These are phyloP conservation scores for Pseudozyma sp. DNA, from an alignment of 1,284 basidiomycete genomes.

Conservation along the genomic window DNA sequence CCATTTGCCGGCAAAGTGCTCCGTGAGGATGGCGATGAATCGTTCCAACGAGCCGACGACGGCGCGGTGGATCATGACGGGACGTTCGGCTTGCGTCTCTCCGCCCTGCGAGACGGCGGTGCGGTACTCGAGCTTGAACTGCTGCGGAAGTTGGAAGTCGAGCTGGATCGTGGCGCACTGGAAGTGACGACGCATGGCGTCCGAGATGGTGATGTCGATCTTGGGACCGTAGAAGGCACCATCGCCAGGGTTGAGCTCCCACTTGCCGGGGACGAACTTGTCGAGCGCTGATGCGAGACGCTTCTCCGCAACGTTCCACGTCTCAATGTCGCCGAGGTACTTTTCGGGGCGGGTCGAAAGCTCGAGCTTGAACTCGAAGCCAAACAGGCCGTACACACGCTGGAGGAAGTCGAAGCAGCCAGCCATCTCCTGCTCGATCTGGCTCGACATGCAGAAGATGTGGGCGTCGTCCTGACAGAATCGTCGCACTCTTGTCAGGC, in stretches of 20 bases:
- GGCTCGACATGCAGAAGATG: constrained; percentile 93
- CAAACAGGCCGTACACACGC: constrained; percentile 89
- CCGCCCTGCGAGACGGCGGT: constrained; percentile 69
- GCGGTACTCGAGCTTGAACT: constrained; percentile 94
- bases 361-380: constrained; percentile 95
- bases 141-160: constrained; percentile 98
- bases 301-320: constrained; percentile 91
- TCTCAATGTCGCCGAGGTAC: constrained; percentile 86
- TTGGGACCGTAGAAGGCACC: constrained; percentile 79
- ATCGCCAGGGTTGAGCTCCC: constrained; percentile 95
- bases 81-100: constrained; percentile 75
- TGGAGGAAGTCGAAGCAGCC: constrained; percentile 94
- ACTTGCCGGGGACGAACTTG: constrained; percentile 86
- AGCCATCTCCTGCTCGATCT: constrained; percentile 89
- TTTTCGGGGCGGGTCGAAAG: constrained; percentile 97
- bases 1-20: constrained; percentile 98
- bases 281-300: constrained; percentile 88
- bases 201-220: constrained; percentile 96
- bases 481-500: constrained; percentile 89
- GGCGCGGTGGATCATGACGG: constrained; percentile 98
- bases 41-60: constrained; percentile 94
- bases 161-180: constrained; percentile 99
- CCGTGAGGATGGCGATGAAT: constrained; percentile 96
- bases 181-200: constrained; percentile 87
- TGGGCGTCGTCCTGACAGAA: constrained; percentile 99